phyloP scores from a whole-genome alignment of 2,329 filamentous ascomycete genomes.

The Colletotrichum lentis region DNA sequence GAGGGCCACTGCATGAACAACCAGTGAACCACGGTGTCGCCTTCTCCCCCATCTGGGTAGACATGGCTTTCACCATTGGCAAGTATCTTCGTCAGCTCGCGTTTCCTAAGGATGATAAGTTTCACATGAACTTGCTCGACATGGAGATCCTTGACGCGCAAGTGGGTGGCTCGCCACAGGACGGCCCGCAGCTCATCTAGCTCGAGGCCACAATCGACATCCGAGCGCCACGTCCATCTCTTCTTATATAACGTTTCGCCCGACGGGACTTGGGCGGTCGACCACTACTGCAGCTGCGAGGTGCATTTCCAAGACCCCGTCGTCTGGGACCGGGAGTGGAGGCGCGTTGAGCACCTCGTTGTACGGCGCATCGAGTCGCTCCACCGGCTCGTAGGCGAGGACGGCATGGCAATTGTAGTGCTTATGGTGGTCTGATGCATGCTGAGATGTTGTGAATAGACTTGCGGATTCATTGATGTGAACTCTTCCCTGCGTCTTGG shows the following conservation, averaged over 20 bases:
- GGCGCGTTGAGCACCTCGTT: constrained; percentile 56
- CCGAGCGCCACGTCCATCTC: too few relatives aligned
- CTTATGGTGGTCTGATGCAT: too few relatives aligned
- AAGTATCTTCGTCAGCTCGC: background rate
- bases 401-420: background rate
- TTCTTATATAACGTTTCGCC: background rate
- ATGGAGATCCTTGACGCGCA: constrained; percentile 4
- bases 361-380: constrained; percentile 1
- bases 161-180: background rate
- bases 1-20: constrained; percentile 55
- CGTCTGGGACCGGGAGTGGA: constrained; percentile 64
- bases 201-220: background rate
- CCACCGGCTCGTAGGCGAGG: background rate
- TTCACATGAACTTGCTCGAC: constrained; percentile 3
- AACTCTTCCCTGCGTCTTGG: too few relatives aligned
- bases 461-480: too few relatives aligned
- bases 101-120: background rate
- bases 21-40: constrained; percentile 52
- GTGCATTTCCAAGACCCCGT: constrained; percentile 57
- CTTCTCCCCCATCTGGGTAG: constrained; percentile 44
- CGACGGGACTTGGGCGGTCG: background rate
- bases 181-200: constrained; percentile 6
- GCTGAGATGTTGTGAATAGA: too few relatives aligned
- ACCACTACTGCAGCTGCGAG: constrained; percentile 1
- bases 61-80: constrained; percentile 16